Evolutionary conservation across 2,329 filamentous ascomycete species (phyloP), one percentile per base, ranked within the genome.

Genomic region (Neonectria faginata): DNA sequence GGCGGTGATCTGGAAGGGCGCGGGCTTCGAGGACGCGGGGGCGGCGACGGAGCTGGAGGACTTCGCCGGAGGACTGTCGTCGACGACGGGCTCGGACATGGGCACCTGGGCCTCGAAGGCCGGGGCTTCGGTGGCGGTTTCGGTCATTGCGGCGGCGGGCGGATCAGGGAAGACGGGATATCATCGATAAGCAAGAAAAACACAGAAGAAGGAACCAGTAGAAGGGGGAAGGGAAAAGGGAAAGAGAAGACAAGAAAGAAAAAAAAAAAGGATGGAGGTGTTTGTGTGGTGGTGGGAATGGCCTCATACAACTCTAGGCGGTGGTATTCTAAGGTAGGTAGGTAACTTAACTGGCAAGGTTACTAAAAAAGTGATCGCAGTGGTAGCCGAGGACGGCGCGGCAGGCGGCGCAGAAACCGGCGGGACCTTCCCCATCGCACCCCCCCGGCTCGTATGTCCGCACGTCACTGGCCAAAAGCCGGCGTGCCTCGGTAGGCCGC

Each of bases 81-180:
- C 58, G 59, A 65, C 63, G 62, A 65, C 52, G 50, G 70, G 65
- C 64, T 71, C 71, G 29, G 66, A 69, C 60, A 70, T 61, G 52
- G 70, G 65, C 63, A 66, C 42, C 68, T 74, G 66, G 63, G 65
- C 69, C 70, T 73, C 72, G 56, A 64, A 47, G 66, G 72, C 65
- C 62, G 72, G 67, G 44, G 62, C 53, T 55, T 74, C 70, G 57
- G 66, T 50, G 50, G 67, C 65, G 53, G 71, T 73, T 57, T 74
- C 72, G 57, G 72, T 67, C 72, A 74, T 74, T 59, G 59, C 64
- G 67, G 59, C 64, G 67, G 66, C 41, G 63, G 60, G 20, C 57
- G 66, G 50, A 47, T 51, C 58, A 54, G 16, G 65, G 65, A n/a
- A 52, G 44, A 5, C 56, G 44, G 66, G 48, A 51, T 51, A 47